Evolutionary conservation across 257 asterid species (phyloP), one percentile per base, ranked within the genome.

Genomic region (Cynanchum wilfordii): DNA sequence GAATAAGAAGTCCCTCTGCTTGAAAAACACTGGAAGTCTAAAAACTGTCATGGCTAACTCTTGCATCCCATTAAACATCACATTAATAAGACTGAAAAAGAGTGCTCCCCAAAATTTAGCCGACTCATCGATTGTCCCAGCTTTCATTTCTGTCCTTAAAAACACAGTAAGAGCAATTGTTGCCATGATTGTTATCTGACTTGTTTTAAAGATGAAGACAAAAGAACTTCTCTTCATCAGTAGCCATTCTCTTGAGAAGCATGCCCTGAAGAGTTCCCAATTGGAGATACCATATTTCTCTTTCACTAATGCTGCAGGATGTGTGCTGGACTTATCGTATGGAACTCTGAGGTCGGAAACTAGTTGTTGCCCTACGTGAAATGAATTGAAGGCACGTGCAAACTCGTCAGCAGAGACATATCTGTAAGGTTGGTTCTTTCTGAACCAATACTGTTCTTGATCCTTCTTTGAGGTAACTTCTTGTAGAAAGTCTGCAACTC

Each of bases 381-480:
- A 89, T 22, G 88, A 79, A 67, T 62, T 72, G 84, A 89, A 92
- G 63, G 88, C 86, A 42, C 75, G 79, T 13, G 87, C 82, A 33
- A 92, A 89, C 25, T 90, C 91, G 10, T 85, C 45, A 0, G 80
- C 89, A 0, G 98, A 87, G 57, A 90, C 74, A 27, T 79, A 88
- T 24, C 73, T 73, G 58, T 87, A 92, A 13, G 95, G 88, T 57
- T 83, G 78, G 45, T 81, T 77, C 69, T 75, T 87, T 64, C 75
- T 83, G 36, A 69, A 83, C 98, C 98, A 92, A 45, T 92, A 92
- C 29, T 90, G 98, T 68, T 85, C 80, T 85, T 90, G 98, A 25
- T 92, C 98, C 30, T 90, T 90, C 80, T 82, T 82, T 45, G 98
- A 92, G 22, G 94, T 90, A 52, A 92, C 97, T 79, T 92, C 98